A percentile compares a stretch with the other conserved stretches of the same genome.
These are phyloP conservation scores for Carex kokanica DNA, from an alignment of 176 grass and related monocot genomes.

Conservation along the genomic window DNA sequence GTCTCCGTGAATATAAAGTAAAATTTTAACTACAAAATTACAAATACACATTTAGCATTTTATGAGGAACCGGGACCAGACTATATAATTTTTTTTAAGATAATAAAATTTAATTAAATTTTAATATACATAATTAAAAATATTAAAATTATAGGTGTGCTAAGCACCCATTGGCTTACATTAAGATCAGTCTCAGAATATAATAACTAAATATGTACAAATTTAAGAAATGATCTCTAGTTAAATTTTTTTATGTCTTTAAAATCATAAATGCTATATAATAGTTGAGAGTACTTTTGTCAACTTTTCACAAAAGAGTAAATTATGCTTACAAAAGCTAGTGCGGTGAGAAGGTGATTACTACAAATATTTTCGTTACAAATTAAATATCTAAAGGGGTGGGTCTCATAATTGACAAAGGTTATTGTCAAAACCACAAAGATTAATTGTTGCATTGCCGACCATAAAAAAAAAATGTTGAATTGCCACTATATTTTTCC, in stretches of 20 bases:
- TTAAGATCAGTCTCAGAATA: no score
- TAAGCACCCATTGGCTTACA: no score
- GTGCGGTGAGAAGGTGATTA: neutral
- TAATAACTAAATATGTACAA: neutral
- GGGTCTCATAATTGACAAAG: neutral
- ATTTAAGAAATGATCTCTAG: neutral
- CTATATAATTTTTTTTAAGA: no score
- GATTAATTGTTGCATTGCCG: neutral
- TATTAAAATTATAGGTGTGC: no score
- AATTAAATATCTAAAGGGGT: neutral
- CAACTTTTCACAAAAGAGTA: neutral
- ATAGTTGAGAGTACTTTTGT: neutral
- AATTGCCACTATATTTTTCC: neutral
- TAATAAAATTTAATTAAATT: no score
- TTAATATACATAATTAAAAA: no score
- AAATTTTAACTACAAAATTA: no score
- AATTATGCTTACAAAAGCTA: neutral
- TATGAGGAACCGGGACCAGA: no score
- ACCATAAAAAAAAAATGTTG: no score
- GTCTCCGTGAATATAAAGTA: no score
- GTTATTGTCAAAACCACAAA: neutral
- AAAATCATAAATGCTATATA: neutral
- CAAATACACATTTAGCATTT: no score
- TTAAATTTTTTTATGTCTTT: neutral
- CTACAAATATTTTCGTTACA: neutral